These are phyloP conservation scores for Ogataea populi-albae DNA, from an alignment of 805 yeast genomes.

Conservation along the genomic window DNA sequence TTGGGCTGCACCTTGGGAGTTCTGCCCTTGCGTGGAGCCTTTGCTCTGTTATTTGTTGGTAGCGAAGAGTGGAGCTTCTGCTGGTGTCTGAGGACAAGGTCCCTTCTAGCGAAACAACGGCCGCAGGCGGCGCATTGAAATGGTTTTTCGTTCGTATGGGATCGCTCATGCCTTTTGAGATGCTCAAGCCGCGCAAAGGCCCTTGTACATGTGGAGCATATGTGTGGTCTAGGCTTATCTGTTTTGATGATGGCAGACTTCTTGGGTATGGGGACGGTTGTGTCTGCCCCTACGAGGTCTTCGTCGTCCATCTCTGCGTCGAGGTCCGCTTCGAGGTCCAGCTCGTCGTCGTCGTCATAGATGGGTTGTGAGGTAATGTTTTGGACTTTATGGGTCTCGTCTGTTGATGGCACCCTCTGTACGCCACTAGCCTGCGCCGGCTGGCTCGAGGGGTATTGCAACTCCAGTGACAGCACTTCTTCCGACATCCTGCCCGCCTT, in stretches of 20 bases:
- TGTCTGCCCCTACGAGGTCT: slow-evolving; percentile 3
- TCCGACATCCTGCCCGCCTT: slow-evolving; percentile 10
- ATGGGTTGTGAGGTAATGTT: too few species aligned
- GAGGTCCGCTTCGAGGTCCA: too few species aligned
- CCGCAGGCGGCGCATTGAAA: slow-evolving; percentile 96
- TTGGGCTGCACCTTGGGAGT: slow-evolving; percentile 18
- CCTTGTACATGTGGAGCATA: slow-evolving; percentile 86
- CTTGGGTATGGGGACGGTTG: slow-evolving; percentile 70
- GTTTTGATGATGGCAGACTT: slow-evolving; percentile 82
- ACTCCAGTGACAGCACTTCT: slow-evolving; percentile 8
- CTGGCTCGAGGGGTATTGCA: too few species aligned
- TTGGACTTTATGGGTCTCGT: too few species aligned
- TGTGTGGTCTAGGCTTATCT: slow-evolving; percentile 91
- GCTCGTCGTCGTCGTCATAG: slow-evolving; percentile 12
- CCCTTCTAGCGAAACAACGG: slow-evolving; percentile 90
- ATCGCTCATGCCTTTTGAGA: slow-evolving; percentile 86
- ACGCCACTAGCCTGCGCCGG: too few species aligned
- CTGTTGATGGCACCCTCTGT: too few species aligned
- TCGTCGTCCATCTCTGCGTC: too few species aligned
- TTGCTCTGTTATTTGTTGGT: slow-evolving; percentile 37
- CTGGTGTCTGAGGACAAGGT: slow-evolving; percentile 85
- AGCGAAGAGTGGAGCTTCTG: slow-evolving; percentile 77
- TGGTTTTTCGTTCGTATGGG: slow-evolving; percentile 95
- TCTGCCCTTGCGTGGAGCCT: slow-evolving; percentile 34
- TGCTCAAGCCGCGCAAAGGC: slow-evolving; percentile 96